Evolutionary conservation across 1,284 basidiomycete species (phyloP).

Genomic region (Sanghuangporus weigelae): DNA sequence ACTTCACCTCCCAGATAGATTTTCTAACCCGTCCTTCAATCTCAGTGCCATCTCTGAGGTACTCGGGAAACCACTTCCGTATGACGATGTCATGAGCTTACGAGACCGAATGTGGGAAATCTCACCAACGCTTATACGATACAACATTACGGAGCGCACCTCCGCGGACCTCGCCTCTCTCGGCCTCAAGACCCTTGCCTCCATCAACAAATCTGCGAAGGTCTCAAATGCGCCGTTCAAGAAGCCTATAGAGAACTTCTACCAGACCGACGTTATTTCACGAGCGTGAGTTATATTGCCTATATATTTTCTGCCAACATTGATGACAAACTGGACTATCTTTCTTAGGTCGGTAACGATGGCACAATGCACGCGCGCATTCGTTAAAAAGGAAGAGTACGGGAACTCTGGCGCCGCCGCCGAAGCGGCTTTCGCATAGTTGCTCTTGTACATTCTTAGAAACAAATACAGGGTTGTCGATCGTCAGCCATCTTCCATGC

Average conservation of each 20-base stretch:
- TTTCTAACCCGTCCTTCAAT: not conserved
- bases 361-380: constrained; percentile 79
- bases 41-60: constrained; percentile 87
- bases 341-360: constrained; percentile 71
- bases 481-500: not conserved
- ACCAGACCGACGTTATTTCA: constrained; percentile 89
- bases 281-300: constrained; percentile 59
- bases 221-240: constrained; percentile 60
- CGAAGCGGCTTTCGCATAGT: constrained; percentile 43
- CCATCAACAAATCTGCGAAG: constrained; percentile 48
- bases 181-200: constrained; percentile 62
- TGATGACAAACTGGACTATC: not conserved
- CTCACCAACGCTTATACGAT: constrained; percentile 85
- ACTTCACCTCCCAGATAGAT: not conserved
- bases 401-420: constrained; percentile 33
- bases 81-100: constrained; percentile 85
- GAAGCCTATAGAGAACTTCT: constrained; percentile 91
- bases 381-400: constrained; percentile 60
- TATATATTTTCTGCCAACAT: constrained; percentile 2
- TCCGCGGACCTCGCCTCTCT: constrained; percentile 65
- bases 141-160: constrained; percentile 81
- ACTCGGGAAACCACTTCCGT: constrained; percentile 75
- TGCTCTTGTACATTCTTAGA: constrained; percentile 12
- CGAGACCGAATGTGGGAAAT: constrained; percentile 98
- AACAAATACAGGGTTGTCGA: constrained; percentile 9